Evolutionary conservation across 768 basidiomycete genomes (phyloP).

Genomic region (Naganishia friedmannii): DNA sequence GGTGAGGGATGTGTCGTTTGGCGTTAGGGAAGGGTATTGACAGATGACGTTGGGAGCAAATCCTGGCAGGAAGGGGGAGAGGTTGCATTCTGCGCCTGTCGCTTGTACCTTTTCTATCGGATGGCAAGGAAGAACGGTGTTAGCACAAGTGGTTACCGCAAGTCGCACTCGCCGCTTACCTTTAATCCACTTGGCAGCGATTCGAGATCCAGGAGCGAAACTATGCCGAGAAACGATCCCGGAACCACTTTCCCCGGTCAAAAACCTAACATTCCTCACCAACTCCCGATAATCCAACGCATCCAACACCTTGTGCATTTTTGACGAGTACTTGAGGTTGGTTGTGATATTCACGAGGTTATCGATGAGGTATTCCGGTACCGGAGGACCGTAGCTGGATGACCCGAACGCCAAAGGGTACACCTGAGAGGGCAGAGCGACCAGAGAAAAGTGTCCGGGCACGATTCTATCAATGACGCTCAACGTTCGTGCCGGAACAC

Average conservation of each 20-base stretch:
- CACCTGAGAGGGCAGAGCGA: constrained; percentile 49
- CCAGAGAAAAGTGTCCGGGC: constrained; percentile 25
- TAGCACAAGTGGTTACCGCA: not conserved
- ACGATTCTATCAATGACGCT: constrained; percentile 48
- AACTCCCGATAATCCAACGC: constrained; percentile 65
- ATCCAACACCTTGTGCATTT: constrained; percentile 66
- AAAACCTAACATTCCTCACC: constrained; percentile 68
- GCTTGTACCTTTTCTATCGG: constrained; percentile 58
- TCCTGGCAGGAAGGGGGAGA: constrained; percentile 65
- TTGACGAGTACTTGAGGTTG: constrained; percentile 66
- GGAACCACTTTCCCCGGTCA: constrained; percentile 77
- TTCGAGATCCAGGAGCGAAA: constrained; percentile 65
- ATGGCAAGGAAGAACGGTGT: not conserved
- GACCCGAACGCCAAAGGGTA: constrained; percentile 64
- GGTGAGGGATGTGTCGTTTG: constrained; percentile 64
- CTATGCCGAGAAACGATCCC: constrained; percentile 77
- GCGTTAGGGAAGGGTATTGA: constrained; percentile 61
- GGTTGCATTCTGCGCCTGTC: constrained; percentile 70
- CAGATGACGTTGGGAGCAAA: constrained; percentile 87
- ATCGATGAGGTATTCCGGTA: constrained; percentile 60
- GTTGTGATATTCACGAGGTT: constrained; percentile 62
- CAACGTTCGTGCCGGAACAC: constrained; percentile 38
- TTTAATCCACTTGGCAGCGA: constrained; percentile 74
- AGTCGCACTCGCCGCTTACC: constrained; percentile 42
- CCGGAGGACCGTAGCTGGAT: constrained; percentile 55